These are phyloP conservation scores for Gentiana dahurica DNA, from an alignment of 257 asterid genomes.

Conservation along the genomic window DNA sequence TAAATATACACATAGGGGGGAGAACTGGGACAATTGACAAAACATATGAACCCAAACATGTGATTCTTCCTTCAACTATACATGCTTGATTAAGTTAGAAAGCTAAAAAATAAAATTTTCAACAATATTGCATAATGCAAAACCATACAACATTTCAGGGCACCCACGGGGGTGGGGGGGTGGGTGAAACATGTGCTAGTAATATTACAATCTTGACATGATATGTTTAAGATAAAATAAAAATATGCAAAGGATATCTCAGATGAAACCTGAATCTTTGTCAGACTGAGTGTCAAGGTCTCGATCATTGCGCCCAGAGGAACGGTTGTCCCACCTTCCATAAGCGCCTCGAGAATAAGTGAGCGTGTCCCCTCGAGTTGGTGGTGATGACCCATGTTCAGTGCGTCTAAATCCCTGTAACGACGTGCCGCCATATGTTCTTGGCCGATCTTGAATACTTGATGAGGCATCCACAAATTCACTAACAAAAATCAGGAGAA, in stretches of 20 bases:
- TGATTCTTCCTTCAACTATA: too few relatives aligned
- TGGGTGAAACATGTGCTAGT: too few relatives aligned
- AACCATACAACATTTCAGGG: too few relatives aligned
- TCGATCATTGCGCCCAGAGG: constrained; percentile 57
- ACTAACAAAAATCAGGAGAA: constrained; percentile 28
- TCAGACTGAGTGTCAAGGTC: constrained; percentile 74
- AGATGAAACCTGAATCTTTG: constrained; percentile 61
- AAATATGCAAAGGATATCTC: constrained; percentile 7
- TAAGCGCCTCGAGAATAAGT: constrained; percentile 35
- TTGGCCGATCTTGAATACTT: constrained; percentile 46
- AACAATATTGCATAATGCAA: too few relatives aligned
- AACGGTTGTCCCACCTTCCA: constrained; percentile 78
- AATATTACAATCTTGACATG: too few relatives aligned
- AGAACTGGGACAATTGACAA: too few relatives aligned
- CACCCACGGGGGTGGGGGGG: too few relatives aligned
- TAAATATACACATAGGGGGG: too few relatives aligned
- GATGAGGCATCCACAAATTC: constrained; percentile 49
- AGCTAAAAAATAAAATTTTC: too few relatives aligned
- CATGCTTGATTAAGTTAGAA: too few relatives aligned
- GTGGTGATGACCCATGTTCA: constrained; percentile 69
- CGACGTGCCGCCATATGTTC: constrained; percentile 35
- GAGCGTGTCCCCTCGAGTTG: constrained; percentile 54
- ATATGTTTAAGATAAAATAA: background rate
- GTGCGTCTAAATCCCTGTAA: constrained; percentile 48
- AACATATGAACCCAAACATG: too few relatives aligned